phyloP scores from a whole-genome alignment of 257 asterid species.

The Fraxinus americana region DNA sequence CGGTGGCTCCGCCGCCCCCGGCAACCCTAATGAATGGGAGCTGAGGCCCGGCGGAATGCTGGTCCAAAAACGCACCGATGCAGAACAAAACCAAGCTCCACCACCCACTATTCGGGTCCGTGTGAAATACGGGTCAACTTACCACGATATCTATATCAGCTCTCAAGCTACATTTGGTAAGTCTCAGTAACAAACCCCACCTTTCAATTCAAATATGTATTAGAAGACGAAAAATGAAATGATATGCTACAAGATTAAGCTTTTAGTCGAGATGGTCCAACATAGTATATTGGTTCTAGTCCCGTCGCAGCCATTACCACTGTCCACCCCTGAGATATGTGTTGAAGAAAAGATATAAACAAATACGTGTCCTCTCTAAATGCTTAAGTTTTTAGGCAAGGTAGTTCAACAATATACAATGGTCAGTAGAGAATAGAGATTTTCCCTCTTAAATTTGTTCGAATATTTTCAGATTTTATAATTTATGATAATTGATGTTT shows the following conservation, averaged over 20 bases:
- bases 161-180: constrained; percentile 52
- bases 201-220: background rate
- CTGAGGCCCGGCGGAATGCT: constrained; percentile 57
- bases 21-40: constrained; percentile 42
- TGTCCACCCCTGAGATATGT: background rate
- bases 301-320: background rate
- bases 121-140: constrained; percentile 43
- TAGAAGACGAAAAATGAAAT: background rate
- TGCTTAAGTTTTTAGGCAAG: background rate
- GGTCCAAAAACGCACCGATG: constrained; percentile 70
- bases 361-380: background rate
- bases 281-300: background rate
- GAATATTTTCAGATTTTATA: background rate
- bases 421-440: background rate
- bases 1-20: background rate
- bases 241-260: background rate
- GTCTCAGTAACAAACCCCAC: background rate
- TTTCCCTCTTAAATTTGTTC: background rate
- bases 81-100: constrained; percentile 32
- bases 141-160: constrained; percentile 47
- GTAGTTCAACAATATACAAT: background rate
- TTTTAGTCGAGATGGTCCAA: too few relatives aligned
- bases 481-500: background rate
- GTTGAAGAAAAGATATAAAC: background rate
- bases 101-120: constrained; percentile 48